A percentile compares a stretch with the other conserved stretches of the same genome.
phyloP scores from a whole-genome alignment of 495 filamentous ascomycete genomes.

The Lindgomyces ingoldianus region DNA sequence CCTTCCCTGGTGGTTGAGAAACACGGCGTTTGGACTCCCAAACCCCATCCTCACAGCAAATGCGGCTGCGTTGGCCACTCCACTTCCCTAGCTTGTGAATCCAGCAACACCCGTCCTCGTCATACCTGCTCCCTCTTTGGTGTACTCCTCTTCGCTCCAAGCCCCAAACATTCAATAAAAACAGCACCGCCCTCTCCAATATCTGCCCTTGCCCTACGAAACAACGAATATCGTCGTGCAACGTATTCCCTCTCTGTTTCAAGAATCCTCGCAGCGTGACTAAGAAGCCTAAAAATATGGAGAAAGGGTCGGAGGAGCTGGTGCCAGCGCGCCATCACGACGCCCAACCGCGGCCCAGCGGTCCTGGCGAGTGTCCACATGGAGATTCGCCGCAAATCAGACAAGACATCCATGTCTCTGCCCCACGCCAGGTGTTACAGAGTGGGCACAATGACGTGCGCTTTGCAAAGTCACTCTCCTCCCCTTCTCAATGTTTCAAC shows the following conservation, averaged over 20 bases:
- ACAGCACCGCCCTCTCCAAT: background rate
- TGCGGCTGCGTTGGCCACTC: background rate
- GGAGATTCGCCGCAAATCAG: background rate
- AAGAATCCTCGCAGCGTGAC: background rate
- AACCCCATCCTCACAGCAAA: too few species aligned
- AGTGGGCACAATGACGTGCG: background rate
- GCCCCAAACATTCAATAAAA: background rate
- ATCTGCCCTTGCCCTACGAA: background rate
- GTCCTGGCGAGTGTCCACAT: background rate
- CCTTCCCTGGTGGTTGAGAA: background rate
- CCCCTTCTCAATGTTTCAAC: background rate
- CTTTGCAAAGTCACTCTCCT: background rate
- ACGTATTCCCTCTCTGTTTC: conserved; percentile 14
- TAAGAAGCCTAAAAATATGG: conserved; percentile 4
- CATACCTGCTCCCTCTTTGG: background rate
- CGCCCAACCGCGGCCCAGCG: background rate
- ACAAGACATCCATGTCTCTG: background rate
- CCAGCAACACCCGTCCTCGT: background rate
- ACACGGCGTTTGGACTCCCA: too few species aligned
- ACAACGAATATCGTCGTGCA: conserved; percentile 14
- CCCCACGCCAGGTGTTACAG: conserved; percentile 1
- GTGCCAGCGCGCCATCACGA: background rate
- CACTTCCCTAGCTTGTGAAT: background rate
- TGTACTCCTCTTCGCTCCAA: background rate
- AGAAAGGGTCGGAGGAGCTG: background rate